Base-by-base conservation (phyloP, 148 eudicot species). In the Camellia japonica region DNA sequence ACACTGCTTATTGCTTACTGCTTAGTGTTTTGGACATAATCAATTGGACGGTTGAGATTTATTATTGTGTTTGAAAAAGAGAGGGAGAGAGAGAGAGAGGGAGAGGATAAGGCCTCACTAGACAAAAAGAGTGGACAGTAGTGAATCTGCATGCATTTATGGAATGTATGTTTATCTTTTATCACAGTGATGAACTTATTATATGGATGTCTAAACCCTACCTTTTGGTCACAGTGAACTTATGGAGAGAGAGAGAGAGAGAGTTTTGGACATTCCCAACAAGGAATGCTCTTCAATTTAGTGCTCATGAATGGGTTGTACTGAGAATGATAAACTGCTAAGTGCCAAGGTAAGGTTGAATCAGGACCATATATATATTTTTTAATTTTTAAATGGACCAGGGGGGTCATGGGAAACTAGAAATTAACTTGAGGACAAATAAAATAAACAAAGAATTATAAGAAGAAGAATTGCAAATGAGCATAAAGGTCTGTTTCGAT, bases 71-170 rank as follows among this genome's bases (percentile, higher is more conserved):
- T 52, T 20, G 4, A 9, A 7, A 6, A 42, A 55, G 11, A 42
- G 30, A 23, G 30, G 0, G 30, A 23, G 30, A 23, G 30, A 23
- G 38, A 30, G 38, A 30, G 38, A 30, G 38, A 30, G 30, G 30
- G 62, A 42, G 62, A 73, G 62, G 62, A 73, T 14, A 56, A 73
- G n/a, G 63, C 42, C 62, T 6, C 63, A 19, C 43, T 42, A 56
- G 42, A 13, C 44, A 54, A 73, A 73, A 73, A 38, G 49, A 73
- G 12, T 23, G 43, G 61, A 6, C 46, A 56, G 43, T 41, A 30
- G 20, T 54, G 62, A 56, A 73, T 73, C 76, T 73, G 76, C 76
- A 54, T 13, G 76, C 76, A 73, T 73, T 73, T 73, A 73, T 73
- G 58, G 76, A 73, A 73, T 54, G 76, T 73, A 56, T 54, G 62